Base-by-base conservation (phyloP, 2,329 filamentous ascomycete genomes). In the Alternaria consortialis region DNA sequence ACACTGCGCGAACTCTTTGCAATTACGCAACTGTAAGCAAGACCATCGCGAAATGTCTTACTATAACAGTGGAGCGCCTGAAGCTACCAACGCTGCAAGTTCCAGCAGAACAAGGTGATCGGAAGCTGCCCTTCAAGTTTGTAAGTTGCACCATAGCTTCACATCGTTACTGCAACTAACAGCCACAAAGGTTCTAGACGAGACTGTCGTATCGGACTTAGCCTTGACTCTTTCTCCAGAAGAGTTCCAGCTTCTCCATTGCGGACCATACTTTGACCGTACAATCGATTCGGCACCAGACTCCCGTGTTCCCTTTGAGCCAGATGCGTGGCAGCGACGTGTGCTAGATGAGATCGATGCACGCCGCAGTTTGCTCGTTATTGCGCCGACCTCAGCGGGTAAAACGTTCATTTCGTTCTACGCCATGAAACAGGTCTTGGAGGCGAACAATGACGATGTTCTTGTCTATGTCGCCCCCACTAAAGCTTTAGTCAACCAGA, bases 351-450 rank as follows among this genome's bases (percentile, higher is more conserved):
- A 87, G 39, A 88, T 94, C 37, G 91, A 94, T 74, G 84, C 83
- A 0, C 83, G 90, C 55, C 86, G 88, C 65, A 92, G 90, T 67
- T 80, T 92, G 0, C 88, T 94, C 60, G 90, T 93, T 0, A 88
- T 94, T 8, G 91, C 91, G 0, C 91, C 91, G 0, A 94, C 91
- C 0, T 91, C 88, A 25, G 89, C 91, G 0, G 91, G 91, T 67
- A 94, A 94, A 76, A 94, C 91, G 0, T 94, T 94, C 75, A 94
- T 94, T 60, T 90, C 87, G 1, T 94, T 94, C 76, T 93, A 94
- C 68, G 91, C 91, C 1, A 94, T 94, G 89, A 90, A 91, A 70
- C 88, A 91, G 71, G 82, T 93, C 1, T 80, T 94, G 9, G 84
- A 90, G 71, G 84, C 84, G 4, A 87, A 86, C 63, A 86, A 94